These are phyloP conservation scores for Suhomyces guaymorum DNA, from an alignment of 1,139 yeast species.

Conservation along the genomic window DNA sequence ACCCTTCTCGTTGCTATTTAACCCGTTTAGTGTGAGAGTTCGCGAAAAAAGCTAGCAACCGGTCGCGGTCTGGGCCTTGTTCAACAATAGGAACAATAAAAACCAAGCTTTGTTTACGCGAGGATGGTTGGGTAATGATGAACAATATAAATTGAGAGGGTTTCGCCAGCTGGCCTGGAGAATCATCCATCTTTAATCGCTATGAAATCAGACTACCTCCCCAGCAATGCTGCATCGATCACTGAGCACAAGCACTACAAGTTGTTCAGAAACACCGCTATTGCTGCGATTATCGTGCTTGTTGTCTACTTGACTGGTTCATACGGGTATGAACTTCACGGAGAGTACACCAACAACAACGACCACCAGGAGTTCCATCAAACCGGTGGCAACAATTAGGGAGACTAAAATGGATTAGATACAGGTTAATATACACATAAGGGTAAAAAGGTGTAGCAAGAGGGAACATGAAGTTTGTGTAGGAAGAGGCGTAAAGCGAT, in stretches of 20 bases:
- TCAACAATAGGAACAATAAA: constrained; percentile 7
- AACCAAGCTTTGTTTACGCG: no score
- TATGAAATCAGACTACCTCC: constrained; percentile 8
- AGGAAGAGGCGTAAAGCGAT: background rate
- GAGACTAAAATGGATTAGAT: background rate
- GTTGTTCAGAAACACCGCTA: constrained; percentile 12
- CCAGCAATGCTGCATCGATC: constrained; percentile 4
- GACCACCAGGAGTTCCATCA: constrained; percentile 10
- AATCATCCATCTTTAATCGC: background rate
- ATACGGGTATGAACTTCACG: constrained; percentile 14
- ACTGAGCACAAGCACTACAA: constrained; percentile 11
- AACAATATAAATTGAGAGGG: no score
- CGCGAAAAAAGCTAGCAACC: no score
- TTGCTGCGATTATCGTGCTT: constrained; percentile 9
- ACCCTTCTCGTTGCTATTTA: no score
- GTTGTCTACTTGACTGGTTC: constrained; percentile 14
- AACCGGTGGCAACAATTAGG: constrained; percentile 6
- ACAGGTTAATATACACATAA: background rate
- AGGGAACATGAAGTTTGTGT: no score
- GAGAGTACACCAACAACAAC: constrained; percentile 7
- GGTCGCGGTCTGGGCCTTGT: no score
- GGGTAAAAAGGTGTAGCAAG: no score
- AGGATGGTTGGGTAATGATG: no score
- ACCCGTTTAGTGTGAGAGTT: no score
- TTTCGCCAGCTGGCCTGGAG: no score